phyloP scores from a whole-genome alignment of 495 filamentous ascomycete species.

The Hypomontagnella submonticulosa region DNA sequence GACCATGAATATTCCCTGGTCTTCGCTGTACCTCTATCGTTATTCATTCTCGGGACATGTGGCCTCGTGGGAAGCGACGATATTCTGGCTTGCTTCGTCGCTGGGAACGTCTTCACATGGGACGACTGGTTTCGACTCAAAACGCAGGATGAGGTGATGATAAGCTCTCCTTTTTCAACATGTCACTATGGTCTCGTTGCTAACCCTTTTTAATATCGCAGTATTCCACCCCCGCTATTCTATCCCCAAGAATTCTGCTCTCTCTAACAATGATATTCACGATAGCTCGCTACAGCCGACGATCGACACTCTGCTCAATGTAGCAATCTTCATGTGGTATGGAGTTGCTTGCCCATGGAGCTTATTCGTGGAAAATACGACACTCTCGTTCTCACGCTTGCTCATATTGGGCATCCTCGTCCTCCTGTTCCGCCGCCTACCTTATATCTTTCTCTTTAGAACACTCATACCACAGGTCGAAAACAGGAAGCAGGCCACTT shows the following conservation, averaged over 20 bases:
- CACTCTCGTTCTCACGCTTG: slow-evolving; percentile 79
- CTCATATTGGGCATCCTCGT: slow-evolving; percentile 79
- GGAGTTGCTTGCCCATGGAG: slow-evolving; percentile 15
- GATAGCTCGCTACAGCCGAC: slow-evolving; percentile 13
- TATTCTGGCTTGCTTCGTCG: slow-evolving; percentile 93
- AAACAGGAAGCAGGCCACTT: slow-evolving; percentile 73
- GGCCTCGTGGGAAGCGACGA: slow-evolving; percentile 93
- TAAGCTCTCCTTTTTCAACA: too few species aligned
- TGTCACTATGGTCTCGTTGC: too few species aligned
- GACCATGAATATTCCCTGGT: slow-evolving; percentile 92
- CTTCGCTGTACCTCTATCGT: slow-evolving; percentile 62
- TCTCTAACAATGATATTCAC: too few species aligned
- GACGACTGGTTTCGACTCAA: slow-evolving; percentile 94
- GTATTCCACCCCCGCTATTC: too few species aligned
- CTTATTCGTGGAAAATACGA: slow-evolving; percentile 68
- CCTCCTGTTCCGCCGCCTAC: slow-evolving; percentile 79
- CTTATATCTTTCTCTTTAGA: slow-evolving; percentile 77
- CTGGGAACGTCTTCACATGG: slow-evolving; percentile 92
- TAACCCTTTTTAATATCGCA: too few species aligned
- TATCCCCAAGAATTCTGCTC: too few species aligned
- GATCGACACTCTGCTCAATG: slow-evolving; percentile 22
- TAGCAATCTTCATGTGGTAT: slow-evolving; percentile 21
- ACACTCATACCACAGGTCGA: slow-evolving; percentile 75
- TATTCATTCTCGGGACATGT: slow-evolving; percentile 87
- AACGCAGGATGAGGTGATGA: slow-evolving; percentile 75